These are phyloP conservation scores for Elasticomyces elasticus DNA, from an alignment of 495 filamentous ascomycete species.

Conservation along the genomic window DNA sequence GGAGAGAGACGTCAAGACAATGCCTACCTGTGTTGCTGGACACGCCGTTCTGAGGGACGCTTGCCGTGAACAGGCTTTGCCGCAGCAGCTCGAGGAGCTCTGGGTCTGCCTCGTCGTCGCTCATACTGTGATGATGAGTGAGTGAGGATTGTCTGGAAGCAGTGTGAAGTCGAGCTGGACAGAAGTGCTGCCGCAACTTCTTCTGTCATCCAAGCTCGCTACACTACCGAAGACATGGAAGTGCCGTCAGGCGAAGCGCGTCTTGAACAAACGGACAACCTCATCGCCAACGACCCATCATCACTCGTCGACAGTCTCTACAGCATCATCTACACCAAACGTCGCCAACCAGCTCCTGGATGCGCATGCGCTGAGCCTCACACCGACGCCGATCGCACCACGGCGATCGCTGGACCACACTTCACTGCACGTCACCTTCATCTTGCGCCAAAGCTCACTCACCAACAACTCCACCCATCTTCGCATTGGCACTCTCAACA, in stretches of 20 bases:
- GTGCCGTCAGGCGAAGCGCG: too few species aligned
- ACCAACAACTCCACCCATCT: neutral
- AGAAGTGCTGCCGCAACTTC: too few species aligned
- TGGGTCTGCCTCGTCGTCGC: conserved; percentile 75
- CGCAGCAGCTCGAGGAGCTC: conserved; percentile 83
- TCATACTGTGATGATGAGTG: conserved; percentile 9
- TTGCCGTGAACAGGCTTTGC: conserved; percentile 54
- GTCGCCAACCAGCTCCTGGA: neutral
- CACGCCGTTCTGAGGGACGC: conserved; percentile 1
- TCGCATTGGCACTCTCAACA: neutral
- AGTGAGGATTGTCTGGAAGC: too few species aligned
- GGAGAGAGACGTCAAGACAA: neutral
- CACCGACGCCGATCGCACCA: too few species aligned
- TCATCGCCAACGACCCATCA: too few species aligned
- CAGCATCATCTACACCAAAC: neutral
- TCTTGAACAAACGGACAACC: too few species aligned
- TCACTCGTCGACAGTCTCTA: too few species aligned
- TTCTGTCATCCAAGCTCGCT: too few species aligned
- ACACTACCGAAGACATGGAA: too few species aligned
- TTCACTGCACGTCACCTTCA: neutral
- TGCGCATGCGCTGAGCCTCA: too few species aligned
- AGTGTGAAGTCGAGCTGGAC: too few species aligned
- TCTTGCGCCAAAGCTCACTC: conserved; percentile 1
- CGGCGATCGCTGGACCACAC: neutral
- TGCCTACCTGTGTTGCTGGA: conserved; percentile 17